Conservation (phyloP, 2,329 filamentous ascomycete species). For the Penicillium fuscoglaucum region DNA sequence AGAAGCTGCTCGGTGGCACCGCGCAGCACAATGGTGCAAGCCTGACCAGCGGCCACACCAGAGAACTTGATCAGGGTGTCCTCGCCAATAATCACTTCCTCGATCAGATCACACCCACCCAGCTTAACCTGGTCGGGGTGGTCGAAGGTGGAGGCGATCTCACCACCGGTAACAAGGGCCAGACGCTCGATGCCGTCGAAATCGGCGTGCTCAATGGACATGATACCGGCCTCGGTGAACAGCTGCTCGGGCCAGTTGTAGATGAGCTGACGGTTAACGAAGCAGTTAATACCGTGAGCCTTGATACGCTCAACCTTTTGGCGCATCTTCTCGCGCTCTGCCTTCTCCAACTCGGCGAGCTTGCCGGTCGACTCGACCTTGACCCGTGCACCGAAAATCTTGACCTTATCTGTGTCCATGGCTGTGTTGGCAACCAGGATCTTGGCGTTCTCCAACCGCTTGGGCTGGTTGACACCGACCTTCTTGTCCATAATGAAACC, state of each 20-base stretch:
- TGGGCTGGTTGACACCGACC: slow-evolving; percentile 98
- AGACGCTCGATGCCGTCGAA: slow-evolving; percentile 97
- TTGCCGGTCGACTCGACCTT: slow-evolving; percentile 97
- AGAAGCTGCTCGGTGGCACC: slow-evolving; percentile 96
- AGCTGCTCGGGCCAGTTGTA: slow-evolving; percentile 99
- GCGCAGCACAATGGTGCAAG: slow-evolving; percentile 94
- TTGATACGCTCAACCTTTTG: slow-evolving; percentile 99
- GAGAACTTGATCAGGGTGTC: slow-evolving; percentile 98
- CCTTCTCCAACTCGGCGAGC: slow-evolving; percentile 96
- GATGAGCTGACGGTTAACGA: slow-evolving; percentile 98
- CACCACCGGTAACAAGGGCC: slow-evolving; percentile 91
- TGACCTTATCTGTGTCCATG: slow-evolving; percentile 99
- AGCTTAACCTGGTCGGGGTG: slow-evolving; percentile 97
- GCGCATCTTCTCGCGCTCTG: slow-evolving; percentile 99
- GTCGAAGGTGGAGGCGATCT: slow-evolving; percentile 97
- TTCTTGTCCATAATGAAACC: slow-evolving; percentile 99
- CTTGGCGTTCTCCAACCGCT: slow-evolving; percentile 95
- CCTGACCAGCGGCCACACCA: slow-evolving; percentile 86
- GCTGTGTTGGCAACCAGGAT: slow-evolving; percentile 97
- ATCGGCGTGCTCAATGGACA: slow-evolving; percentile 98
- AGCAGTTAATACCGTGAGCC: slow-evolving; percentile 98
- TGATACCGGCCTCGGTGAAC: slow-evolving; percentile 95
- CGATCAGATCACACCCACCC: slow-evolving; percentile 90
- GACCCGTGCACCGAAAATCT: slow-evolving; percentile 96
- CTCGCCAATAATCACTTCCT: slow-evolving; percentile 97